A percentile compares a stretch with the other conserved stretches of the same genome.
Conservation (phyloP, 2,329 filamentous ascomycete species). For the Macrophomina tecta region DNA sequence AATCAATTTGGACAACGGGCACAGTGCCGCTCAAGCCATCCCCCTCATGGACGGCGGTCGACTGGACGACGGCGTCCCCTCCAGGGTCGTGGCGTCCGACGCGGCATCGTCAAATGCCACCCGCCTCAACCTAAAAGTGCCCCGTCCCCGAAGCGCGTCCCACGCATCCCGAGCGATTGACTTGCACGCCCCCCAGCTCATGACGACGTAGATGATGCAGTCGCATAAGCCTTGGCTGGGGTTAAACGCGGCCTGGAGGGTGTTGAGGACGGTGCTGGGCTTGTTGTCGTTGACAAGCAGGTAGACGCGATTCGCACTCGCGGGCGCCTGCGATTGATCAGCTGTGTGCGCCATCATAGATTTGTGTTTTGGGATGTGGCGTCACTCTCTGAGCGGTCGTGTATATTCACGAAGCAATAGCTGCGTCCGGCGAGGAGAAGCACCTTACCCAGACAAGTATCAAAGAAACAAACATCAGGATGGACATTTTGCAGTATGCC, state of each 20-base stretch:
- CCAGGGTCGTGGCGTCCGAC: neutral
- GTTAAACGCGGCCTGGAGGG: conserved; percentile 74
- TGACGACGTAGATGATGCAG: conserved; percentile 75
- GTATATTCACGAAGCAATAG: no score
- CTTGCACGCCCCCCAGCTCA: conserved; percentile 64
- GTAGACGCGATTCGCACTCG: conserved; percentile 79
- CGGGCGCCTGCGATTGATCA: conserved; percentile 60
- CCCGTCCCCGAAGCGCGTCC: neutral
- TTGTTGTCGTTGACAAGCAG: conserved; percentile 63
- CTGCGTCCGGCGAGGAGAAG: neutral
- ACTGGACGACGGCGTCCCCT: neutral
- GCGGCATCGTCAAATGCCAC: neutral
- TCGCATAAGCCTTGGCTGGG: conserved; percentile 88
- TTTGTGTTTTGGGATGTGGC: no score
- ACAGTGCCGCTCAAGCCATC: no score
- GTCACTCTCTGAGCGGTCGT: no score
- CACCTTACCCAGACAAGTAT: conserved; percentile 68
- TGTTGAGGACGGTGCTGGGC: conserved; percentile 64
- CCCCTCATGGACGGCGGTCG: neutral
- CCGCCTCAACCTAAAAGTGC: neutral
- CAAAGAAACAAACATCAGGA: conserved; percentile 74
- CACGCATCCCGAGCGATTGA: neutral
- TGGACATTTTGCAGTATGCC: conserved; percentile 72
- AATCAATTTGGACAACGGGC: no score
- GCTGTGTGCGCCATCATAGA: neutral